phyloP scores from a whole-genome alignment of 2,329 filamentous ascomycete species.

The Aspergillus glaucus region DNA sequence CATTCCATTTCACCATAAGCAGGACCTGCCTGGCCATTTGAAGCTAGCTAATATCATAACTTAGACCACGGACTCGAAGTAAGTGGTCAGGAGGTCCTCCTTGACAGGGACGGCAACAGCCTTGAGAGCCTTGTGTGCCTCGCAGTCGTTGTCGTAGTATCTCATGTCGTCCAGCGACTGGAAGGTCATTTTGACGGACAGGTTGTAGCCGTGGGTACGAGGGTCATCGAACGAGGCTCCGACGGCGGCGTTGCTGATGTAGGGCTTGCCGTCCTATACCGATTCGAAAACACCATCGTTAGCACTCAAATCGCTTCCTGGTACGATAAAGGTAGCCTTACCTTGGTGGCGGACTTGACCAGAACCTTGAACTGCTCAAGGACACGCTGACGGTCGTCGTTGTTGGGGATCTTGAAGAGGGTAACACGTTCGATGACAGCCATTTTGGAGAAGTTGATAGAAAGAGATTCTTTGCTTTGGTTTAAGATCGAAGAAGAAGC shows the following conservation, averaged over 20 bases:
- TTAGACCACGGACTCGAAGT: conserved; percentile 12
- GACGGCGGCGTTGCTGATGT: conserved; percentile 53
- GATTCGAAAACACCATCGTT: too few species aligned
- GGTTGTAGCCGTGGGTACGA: conserved; percentile 56
- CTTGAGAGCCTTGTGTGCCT: conserved; percentile 43
- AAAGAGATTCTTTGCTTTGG: background rate
- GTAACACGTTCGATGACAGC: conserved; percentile 38
- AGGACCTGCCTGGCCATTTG: too few species aligned
- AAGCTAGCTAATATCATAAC: too few species aligned
- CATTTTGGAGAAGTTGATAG: background rate
- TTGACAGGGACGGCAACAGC: conserved; percentile 9
- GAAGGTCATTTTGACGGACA: conserved; percentile 56
- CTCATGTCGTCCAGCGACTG: conserved; percentile 56
- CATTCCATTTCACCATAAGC: too few species aligned
- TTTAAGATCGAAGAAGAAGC: background rate
- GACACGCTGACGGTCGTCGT: conserved; percentile 30
- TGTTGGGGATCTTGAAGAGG: conserved; percentile 42
- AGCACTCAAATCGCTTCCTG: too few species aligned
- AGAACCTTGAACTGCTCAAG: conserved; percentile 32
- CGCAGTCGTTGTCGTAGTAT: conserved; percentile 56
- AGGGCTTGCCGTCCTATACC: conserved; percentile 57
- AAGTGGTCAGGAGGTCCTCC: conserved; percentile 18
- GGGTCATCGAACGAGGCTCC: conserved; percentile 48
- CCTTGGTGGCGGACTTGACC: conserved; percentile 24
- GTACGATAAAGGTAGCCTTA: conserved; percentile 5